Evolutionary conservation across 257 asterid species (phyloP), one percentile per base, ranked within the genome.

Genomic region (Penstemon barbatus): DNA sequence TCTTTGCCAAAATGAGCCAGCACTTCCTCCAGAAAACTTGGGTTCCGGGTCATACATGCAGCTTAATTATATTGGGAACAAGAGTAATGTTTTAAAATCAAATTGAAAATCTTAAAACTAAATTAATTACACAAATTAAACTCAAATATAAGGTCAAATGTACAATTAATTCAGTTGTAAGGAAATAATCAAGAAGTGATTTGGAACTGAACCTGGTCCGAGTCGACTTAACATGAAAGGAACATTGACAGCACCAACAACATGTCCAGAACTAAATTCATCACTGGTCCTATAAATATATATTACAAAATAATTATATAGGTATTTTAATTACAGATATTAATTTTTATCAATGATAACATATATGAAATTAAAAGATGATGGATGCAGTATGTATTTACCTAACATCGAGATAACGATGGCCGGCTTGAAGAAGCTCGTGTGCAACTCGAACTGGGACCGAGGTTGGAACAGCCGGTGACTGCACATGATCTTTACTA

Each of bases 401-500:
- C 96, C 96, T 87, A 51, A 89, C 96, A 63, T 89, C 97, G 37
- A 89, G 69, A 71, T 84, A 89, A 59, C 67, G 91, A 66, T 89
- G 91, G 1, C 96, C 96, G 12, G 96, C 95, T 68, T 77, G 92
- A 63, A 82, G 87, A 36, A 89, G 88, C 67, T 89, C 96, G 2
- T 81, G 81, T 0, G 96, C 96, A 11, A 89, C 95, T 12, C 92
- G 86, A 63, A 89, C 92, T 0, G 96, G 96, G n/a, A 89, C 96
- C 1, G 95, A 89, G 0, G 88, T 78, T 9, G 96, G 95, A 50
- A 73, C 78, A 8, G 42, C 70, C 1, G 82, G 59, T 13, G 80
- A 57, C 52, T 82, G 81, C 71, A 76, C 77, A 37, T 25, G 33
- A 25, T 25, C 33, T 25, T 75, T 79, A 50, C 75, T 76, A 39